These are phyloP conservation scores for Dactylella cylindrospora DNA, from an alignment of 2,329 filamentous ascomycete species.

Conservation along the genomic window DNA sequence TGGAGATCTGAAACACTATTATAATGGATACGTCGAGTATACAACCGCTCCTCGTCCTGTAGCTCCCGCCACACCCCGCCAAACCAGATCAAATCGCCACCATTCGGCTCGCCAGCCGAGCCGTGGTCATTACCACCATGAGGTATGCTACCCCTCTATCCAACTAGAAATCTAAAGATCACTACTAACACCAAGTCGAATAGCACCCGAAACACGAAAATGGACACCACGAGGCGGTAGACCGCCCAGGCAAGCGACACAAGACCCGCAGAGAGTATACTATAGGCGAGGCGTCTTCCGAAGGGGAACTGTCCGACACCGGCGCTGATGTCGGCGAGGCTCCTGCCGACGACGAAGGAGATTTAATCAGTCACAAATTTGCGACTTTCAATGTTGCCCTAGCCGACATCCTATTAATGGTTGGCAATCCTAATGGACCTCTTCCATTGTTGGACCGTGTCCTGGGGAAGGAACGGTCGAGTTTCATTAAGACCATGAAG, in stretches of 20 bases:
- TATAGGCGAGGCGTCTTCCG: conserved; percentile 19
- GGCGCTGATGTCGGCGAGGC: conserved; percentile 41
- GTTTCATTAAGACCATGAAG: conserved; percentile 54
- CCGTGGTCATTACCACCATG: conserved; percentile 15
- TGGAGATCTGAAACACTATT: conserved; percentile 21
- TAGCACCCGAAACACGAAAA: conserved; percentile 3
- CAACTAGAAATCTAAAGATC: not conserved
- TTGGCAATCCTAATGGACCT: conserved; percentile 11
- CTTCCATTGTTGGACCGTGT: conserved; percentile 34
- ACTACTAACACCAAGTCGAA: not conserved
- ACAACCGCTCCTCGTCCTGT: conserved; percentile 20
- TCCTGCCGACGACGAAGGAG: conserved; percentile 11
- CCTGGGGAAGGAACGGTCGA: conserved; percentile 45
- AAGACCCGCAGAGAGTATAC: conserved; percentile 15
- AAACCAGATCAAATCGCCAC: conserved; percentile 4
- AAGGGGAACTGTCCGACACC: conserved; percentile 41
- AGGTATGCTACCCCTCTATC: conserved; percentile 10
- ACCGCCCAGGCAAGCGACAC: conserved; percentile 39
- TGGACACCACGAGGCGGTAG: conserved; percentile 6
- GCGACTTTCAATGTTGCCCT: conserved; percentile 45
- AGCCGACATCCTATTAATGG: conserved; percentile 42
- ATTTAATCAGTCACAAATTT: conserved; percentile 40
- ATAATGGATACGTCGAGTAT: conserved; percentile 32
- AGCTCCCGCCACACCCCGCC: not conserved
- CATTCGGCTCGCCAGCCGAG: conserved; percentile 1